A percentile compares a stretch with the other conserved stretches of the same genome.
Conservation (phyloP, 2,329 filamentous ascomycete species). For the Aspergillus latus region DNA sequence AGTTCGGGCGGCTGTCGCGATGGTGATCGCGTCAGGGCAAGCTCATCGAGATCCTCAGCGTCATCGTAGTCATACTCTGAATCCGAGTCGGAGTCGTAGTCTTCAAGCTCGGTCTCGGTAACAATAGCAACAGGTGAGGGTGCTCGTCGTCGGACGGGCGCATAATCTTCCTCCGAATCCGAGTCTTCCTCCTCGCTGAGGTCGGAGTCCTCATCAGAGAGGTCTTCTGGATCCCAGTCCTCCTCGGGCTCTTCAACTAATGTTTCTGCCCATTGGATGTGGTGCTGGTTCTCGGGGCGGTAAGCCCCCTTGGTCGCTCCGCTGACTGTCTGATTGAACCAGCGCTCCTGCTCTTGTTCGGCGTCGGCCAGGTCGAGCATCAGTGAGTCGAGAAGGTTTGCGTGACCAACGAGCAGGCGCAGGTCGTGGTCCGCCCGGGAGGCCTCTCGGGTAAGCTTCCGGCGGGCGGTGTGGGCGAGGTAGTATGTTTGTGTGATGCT, state of each 20-base stretch:
- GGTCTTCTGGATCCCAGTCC: slow-evolving; percentile 67
- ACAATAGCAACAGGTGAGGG: slow-evolving; percentile 34
- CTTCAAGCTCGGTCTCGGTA: slow-evolving; percentile 32
- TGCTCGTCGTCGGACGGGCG: slow-evolving; percentile 31
- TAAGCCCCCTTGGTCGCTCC: slow-evolving; percentile 59
- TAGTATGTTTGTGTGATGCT: slow-evolving; percentile 98
- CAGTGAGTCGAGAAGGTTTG: slow-evolving; percentile 93
- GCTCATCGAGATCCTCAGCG: slow-evolving; percentile 58
- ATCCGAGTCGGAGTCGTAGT: slow-evolving; percentile 48
- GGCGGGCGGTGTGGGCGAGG: slow-evolving; percentile 92
- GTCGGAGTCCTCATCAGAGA: slow-evolving; percentile 55
- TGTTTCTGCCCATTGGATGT: slow-evolving; percentile 84
- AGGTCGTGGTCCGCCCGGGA: slow-evolving; percentile 90
- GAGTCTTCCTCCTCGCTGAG: slow-evolving; percentile 51
- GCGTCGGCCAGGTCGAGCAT: slow-evolving; percentile 91
- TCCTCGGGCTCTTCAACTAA: slow-evolving; percentile 72
- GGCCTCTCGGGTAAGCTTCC: slow-evolving; percentile 93
- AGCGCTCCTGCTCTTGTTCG: slow-evolving; percentile 91
- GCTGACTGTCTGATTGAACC: slow-evolving; percentile 95
- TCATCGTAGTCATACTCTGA: slow-evolving; percentile 60
- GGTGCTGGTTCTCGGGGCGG: slow-evolving; percentile 59
- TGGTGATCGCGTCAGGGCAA: slow-evolving; percentile 66
- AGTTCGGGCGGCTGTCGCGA: slow-evolving; percentile 71
- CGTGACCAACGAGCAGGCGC: slow-evolving; percentile 90
- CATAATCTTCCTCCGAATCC: slow-evolving; percentile 45